Evolutionary conservation across 768 basidiomycete genomes (phyloP).

Genomic region (Kwoniella sp.): DNA sequence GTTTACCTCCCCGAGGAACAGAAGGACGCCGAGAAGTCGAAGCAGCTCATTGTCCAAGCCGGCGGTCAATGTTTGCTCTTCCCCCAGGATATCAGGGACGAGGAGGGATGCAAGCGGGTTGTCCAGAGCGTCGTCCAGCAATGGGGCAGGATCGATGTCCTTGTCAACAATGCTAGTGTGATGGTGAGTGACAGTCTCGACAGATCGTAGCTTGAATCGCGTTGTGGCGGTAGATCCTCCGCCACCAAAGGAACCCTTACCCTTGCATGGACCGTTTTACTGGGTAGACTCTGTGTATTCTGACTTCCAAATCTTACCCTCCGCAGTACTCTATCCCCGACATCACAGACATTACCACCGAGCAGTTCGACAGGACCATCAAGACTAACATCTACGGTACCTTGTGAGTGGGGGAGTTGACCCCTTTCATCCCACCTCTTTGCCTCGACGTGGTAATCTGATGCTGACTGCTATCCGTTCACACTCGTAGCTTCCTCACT

Average conservation of each 20-base stretch:
- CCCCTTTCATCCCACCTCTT: not conserved
- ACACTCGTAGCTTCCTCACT: slow-evolving; percentile 57
- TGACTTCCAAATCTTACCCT: not conserved
- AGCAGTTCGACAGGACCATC: slow-evolving; percentile 63
- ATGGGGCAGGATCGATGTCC: slow-evolving; percentile 60
- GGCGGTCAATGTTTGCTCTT: slow-evolving; percentile 48
- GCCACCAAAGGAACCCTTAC: not conserved
- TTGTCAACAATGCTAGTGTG: slow-evolving; percentile 67
- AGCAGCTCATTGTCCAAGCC: slow-evolving; percentile 38
- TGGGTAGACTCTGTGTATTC: too few relatives aligned
- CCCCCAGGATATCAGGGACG: slow-evolving; percentile 55
- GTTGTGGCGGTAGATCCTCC: too few relatives aligned
- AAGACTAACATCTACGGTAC: slow-evolving; percentile 65
- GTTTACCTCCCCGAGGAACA: slow-evolving; percentile 63
- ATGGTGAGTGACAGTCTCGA: slow-evolving; percentile 53
- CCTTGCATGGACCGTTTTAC: too few relatives aligned
- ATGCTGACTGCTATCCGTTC: not conserved
- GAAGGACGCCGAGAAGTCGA: slow-evolving; percentile 57
- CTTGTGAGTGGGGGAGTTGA: slow-evolving; percentile 54
- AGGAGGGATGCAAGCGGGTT: slow-evolving; percentile 52
- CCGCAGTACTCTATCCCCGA: slow-evolving; percentile 58
- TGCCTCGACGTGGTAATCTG: too few relatives aligned
- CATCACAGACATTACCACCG: slow-evolving; percentile 57
- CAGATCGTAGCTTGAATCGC: too few relatives aligned
- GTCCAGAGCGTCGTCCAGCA: slow-evolving; percentile 50